phyloP scores from a whole-genome alignment of 2,329 filamentous ascomycete species.

The Apiospora arundinis region DNA sequence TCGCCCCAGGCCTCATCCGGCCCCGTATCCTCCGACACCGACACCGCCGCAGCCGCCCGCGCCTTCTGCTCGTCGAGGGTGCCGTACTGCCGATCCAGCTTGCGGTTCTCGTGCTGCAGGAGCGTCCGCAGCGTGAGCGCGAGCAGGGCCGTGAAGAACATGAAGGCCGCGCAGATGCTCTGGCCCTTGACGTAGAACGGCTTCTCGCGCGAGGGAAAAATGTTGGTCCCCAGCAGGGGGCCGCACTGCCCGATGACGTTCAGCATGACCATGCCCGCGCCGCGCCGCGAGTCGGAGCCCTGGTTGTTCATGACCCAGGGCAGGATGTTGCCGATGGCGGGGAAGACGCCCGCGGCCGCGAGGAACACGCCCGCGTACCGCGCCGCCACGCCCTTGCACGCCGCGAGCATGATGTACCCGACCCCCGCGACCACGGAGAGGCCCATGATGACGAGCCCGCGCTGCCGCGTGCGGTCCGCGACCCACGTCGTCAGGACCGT shows the following conservation, averaged over 20 bases:
- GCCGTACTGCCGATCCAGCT: slow-evolving; percentile 33
- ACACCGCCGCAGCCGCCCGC: no score
- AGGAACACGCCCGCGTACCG: slow-evolving; percentile 51
- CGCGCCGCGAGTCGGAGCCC: slow-evolving; percentile 69
- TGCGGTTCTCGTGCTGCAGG: slow-evolving; percentile 42
- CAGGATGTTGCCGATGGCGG: slow-evolving; percentile 70
- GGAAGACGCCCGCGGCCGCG: slow-evolving; percentile 69
- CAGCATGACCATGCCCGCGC: slow-evolving; percentile 66
- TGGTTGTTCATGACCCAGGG: slow-evolving; percentile 74
- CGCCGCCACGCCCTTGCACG: slow-evolving; percentile 48
- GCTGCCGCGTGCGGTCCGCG: slow-evolving; percentile 70
- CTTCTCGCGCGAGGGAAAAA: slow-evolving; percentile 57
- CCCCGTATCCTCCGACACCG: neutral
- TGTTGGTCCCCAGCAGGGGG: slow-evolving; percentile 66
- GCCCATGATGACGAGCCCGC: slow-evolving; percentile 63
- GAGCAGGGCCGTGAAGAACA: slow-evolving; percentile 49
- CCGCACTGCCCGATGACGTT: slow-evolving; percentile 67
- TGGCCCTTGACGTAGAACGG: slow-evolving; percentile 49
- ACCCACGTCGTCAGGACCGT: slow-evolving; percentile 67
- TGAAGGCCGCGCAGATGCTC: slow-evolving; percentile 46
- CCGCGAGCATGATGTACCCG: slow-evolving; percentile 71
- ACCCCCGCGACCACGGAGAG: slow-evolving; percentile 63
- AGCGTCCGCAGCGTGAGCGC: slow-evolving; percentile 41
- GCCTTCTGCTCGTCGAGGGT: slow-evolving; percentile 17
- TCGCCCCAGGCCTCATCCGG: neutral